Conservation (phyloP, 2,329 filamentous ascomycete species). For the Chaetomiaceae sp. region DNA sequence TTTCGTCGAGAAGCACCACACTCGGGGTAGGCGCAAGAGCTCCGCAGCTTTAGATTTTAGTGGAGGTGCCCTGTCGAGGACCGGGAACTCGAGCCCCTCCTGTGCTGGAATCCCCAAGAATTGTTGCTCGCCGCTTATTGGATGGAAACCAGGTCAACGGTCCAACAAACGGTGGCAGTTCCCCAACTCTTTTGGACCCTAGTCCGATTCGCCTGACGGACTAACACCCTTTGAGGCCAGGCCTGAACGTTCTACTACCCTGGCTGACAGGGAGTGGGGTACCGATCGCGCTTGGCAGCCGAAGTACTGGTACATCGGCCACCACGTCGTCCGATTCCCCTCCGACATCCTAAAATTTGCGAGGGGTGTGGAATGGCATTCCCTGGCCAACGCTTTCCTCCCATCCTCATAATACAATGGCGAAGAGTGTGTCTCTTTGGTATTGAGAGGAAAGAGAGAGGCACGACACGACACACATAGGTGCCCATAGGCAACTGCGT, state of each 20-base stretch:
- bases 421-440: neutral
- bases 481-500: neutral
- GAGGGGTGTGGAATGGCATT: neutral
- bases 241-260: slow-evolving; percentile 8
- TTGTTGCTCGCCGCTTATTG: slow-evolving; percentile 23
- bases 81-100: slow-evolving; percentile 6
- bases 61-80: slow-evolving; percentile 12
- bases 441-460: neutral
- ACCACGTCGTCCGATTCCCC: slow-evolving; percentile 23
- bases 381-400: neutral
- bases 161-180: slow-evolving; percentile 28
- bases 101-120: slow-evolving; percentile 22
- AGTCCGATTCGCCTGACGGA: slow-evolving; percentile 27
- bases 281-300: slow-evolving; percentile 14
- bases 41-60: slow-evolving; percentile 22
- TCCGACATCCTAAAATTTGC: slow-evolving; percentile 16
- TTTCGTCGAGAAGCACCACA: slow-evolving; percentile 17
- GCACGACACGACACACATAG: neutral
- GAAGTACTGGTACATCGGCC: slow-evolving; percentile 26
- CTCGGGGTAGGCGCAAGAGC: slow-evolving; percentile 18
- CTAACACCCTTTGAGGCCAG: slow-evolving; percentile 22
- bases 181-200: slow-evolving; percentile 31
- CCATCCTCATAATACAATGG: neutral
- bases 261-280: slow-evolving; percentile 22
- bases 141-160: slow-evolving; percentile 23